A percentile compares a stretch with the other conserved stretches of the same genome.
Conservation (phyloP, 495 filamentous ascomycete species). For the Talaromyces liani region DNA sequence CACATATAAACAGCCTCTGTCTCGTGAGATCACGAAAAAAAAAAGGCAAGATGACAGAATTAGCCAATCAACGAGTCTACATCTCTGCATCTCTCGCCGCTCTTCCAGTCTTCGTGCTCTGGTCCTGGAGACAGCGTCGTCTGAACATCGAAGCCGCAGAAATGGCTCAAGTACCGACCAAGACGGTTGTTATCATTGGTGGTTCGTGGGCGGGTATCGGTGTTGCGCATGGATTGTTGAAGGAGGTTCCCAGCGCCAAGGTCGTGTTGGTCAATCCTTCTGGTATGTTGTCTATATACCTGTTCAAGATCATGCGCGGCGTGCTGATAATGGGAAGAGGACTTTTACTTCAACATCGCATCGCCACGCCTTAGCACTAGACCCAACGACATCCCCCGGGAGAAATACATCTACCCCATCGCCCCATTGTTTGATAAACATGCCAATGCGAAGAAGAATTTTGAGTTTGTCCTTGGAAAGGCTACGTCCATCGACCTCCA, state of each 20-base stretch:
- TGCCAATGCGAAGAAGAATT: slow-evolving; percentile 20
- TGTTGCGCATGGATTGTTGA: slow-evolving; percentile 52
- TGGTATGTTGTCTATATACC: slow-evolving; percentile 5
- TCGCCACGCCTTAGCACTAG: slow-evolving; percentile 40
- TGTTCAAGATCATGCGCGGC: too few species aligned
- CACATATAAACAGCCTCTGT: background rate
- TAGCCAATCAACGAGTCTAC: background rate
- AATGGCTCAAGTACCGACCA: slow-evolving; percentile 15
- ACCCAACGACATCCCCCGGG: slow-evolving; percentile 28
- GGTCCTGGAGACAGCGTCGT: background rate
- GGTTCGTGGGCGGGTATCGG: slow-evolving; percentile 51
- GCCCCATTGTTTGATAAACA: slow-evolving; percentile 42
- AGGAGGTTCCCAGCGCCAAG: slow-evolving; percentile 38
- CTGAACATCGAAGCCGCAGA: background rate
- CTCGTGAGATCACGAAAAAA: background rate
- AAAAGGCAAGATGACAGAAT: background rate
- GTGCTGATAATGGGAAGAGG: slow-evolving; percentile 12
- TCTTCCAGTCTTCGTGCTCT: background rate
- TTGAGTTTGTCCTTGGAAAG: slow-evolving; percentile 50
- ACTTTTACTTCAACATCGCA: slow-evolving; percentile 47
- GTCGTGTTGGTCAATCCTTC: slow-evolving; percentile 52
- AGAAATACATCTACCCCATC: slow-evolving; percentile 43
- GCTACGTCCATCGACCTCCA: slow-evolving; percentile 42
- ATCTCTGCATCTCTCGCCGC: slow-evolving; percentile 1
- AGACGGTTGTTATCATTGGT: slow-evolving; percentile 57